A percentile compares a stretch with the other conserved stretches of the same genome.
Evolutionary conservation across 2,329 filamentous ascomycete genomes (phyloP).

Genomic region (Fusarium protoensiforme): DNA sequence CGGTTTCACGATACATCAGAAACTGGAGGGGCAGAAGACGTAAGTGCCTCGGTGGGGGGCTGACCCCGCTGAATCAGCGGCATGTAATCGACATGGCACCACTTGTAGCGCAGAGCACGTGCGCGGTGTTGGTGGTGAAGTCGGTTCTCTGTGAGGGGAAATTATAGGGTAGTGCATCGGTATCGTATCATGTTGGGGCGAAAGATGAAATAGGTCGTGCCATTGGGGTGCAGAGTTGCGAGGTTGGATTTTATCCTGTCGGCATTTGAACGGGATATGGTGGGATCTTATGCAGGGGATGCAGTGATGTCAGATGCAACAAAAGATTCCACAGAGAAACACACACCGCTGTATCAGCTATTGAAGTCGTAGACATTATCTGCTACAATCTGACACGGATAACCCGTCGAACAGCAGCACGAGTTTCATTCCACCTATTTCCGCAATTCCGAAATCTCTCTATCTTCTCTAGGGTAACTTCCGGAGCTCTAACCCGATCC

Average conservation of each 20-base stretch:
- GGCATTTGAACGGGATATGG: neutral
- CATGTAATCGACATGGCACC: conserved; percentile 16
- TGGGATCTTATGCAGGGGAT: neutral
- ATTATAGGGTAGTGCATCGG: neutral
- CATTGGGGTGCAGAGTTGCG: neutral
- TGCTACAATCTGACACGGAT: neutral
- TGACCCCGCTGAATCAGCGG: conserved; percentile 22
- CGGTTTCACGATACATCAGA: neutral
- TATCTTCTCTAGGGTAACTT: neutral
- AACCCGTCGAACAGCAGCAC: neutral
- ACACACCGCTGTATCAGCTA: neutral
- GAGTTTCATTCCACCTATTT: neutral
- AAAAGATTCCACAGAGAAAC: neutral
- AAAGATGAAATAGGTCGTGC: neutral
- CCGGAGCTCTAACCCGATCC: neutral
- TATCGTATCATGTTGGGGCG: neutral
- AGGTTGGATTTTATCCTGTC: neutral
- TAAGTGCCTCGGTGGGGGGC: neutral
- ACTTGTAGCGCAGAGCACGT: neutral
- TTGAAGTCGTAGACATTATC: neutral
- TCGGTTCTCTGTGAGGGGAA: neutral
- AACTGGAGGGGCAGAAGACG: neutral
- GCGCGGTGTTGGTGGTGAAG: neutral
- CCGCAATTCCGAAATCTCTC: neutral
- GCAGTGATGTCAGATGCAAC: neutral